phyloP scores from a whole-genome alignment of 495 filamentous ascomycete genomes.

The Tuber indicum region DNA sequence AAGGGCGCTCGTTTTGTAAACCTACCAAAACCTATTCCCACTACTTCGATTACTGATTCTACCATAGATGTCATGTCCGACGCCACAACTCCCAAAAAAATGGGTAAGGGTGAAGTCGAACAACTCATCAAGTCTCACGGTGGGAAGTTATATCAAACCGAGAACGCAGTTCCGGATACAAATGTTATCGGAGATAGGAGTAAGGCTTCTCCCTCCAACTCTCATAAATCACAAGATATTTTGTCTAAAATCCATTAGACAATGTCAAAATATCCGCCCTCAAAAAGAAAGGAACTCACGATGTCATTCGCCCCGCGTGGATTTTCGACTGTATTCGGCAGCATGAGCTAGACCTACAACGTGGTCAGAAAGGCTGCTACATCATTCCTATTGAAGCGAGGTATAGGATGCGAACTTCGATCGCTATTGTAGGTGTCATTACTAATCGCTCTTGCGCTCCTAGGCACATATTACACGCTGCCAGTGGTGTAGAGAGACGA shows the following conservation, averaged over 20 bases:
- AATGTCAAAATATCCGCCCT: constrained; percentile 81
- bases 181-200: constrained; percentile 75
- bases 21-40: constrained; percentile 20
- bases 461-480: constrained; percentile 41
- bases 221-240: constrained; percentile 11
- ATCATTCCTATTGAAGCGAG: constrained; percentile 31
- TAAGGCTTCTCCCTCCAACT: constrained; percentile 28
- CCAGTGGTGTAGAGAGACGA: constrained; percentile 44
- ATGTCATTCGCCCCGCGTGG: constrained; percentile 77
- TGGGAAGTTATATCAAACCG: constrained; percentile 70
- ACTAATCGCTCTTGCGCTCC: neutral
- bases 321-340: constrained; percentile 62
- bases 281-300: constrained; percentile 59
- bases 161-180: constrained; percentile 54
- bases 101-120: constrained; percentile 74
- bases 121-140: constrained; percentile 80
- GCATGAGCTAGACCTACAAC: constrained; percentile 41
- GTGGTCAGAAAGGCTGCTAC: constrained; percentile 38
- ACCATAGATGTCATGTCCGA: constrained; percentile 57
- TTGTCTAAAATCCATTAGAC: constrained; percentile 40
- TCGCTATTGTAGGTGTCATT: neutral
- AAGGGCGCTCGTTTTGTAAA: constrained; percentile 70
- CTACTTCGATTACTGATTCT: constrained; percentile 22
- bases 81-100: constrained; percentile 54
- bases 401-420: constrained; percentile 1